Evolutionary conservation across 2,329 filamentous ascomycete species (phyloP).

Genomic region (Penicillium sp.): DNA sequence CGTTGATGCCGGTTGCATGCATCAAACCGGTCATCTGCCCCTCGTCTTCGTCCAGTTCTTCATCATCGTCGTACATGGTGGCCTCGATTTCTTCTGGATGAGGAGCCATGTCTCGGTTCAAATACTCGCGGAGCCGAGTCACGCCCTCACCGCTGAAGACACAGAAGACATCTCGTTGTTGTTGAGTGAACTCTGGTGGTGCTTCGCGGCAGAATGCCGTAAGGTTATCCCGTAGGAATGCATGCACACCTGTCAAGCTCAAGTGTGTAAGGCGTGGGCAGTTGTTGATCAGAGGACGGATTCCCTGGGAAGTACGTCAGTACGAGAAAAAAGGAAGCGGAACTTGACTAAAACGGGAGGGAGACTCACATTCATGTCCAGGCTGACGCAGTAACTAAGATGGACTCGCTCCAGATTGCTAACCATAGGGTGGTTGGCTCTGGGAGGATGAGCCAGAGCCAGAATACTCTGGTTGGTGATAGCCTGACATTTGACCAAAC

Average conservation of each 20-base stretch:
- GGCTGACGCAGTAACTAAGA: slow-evolving; percentile 86
- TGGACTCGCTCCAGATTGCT: slow-evolving; percentile 88
- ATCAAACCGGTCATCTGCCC: slow-evolving; percentile 44
- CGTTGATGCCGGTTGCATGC: slow-evolving; percentile 45
- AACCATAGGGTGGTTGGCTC: slow-evolving; percentile 58
- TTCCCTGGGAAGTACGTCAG: slow-evolving; percentile 64
- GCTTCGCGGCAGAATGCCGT: slow-evolving; percentile 83
- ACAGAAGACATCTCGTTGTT: slow-evolving; percentile 94
- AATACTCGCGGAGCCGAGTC: slow-evolving; percentile 70
- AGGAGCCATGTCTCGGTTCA: slow-evolving; percentile 57
- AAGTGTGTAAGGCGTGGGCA: slow-evolving; percentile 93
- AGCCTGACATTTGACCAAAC: slow-evolving; percentile 85
- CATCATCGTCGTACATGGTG: slow-evolving; percentile 48
- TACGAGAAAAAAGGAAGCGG: neutral
- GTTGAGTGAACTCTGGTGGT: slow-evolving; percentile 87
- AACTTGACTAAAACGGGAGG: neutral
- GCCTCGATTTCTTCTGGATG: slow-evolving; percentile 38
- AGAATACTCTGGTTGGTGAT: slow-evolving; percentile 91
- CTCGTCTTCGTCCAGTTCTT: slow-evolving; percentile 47
- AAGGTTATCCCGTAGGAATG: slow-evolving; percentile 83
- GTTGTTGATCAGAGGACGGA: slow-evolving; percentile 82
- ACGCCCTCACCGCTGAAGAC: slow-evolving; percentile 94
- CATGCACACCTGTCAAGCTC: slow-evolving; percentile 88
- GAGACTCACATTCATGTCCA: slow-evolving; percentile 73
- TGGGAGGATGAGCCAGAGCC: slow-evolving; percentile 70